A percentile compares a stretch with the other conserved stretches of the same genome.
phyloP scores from a whole-genome alignment of 768 basidiomycete genomes.

The Lactarius sp. region DNA sequence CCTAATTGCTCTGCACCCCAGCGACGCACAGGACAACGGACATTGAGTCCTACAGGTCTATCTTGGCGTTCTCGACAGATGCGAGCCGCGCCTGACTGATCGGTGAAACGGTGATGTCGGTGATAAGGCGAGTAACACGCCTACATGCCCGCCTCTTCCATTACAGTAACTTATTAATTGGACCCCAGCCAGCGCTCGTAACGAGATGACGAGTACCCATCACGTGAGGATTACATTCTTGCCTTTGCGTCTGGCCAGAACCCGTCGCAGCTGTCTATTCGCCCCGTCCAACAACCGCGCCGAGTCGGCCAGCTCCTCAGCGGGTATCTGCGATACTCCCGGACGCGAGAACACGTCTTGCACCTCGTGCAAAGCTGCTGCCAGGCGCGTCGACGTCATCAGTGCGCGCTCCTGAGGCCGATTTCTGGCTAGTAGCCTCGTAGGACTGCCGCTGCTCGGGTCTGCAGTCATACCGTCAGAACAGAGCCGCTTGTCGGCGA shows the following conservation, averaged over 20 bases:
- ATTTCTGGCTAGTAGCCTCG: neutral
- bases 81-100: no score
- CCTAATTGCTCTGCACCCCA: no score
- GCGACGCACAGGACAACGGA: no score
- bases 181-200: no score
- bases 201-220: neutral
- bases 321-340: conserved; percentile 7
- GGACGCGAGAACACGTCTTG: conserved; percentile 4
- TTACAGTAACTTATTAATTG: no score
- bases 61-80: no score
- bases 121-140: no score
- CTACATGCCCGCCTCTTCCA: no score
- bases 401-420: neutral
- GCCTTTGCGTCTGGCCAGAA: neutral
- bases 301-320: neutral
- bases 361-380: conserved; percentile 1
- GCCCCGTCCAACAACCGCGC: neutral
- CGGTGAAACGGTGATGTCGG: no score
- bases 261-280: neutral
- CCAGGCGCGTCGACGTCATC: neutral
- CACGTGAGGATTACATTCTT: neutral
- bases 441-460: neutral
- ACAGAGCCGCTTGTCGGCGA: neutral
- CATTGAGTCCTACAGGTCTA: no score
- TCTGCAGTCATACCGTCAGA: neutral